Percentiles rank a stretch among this genome's conserved stretches.
phyloP scores from a whole-genome alignment of 2,329 filamentous ascomycete genomes.

The Botrytis porri region DNA sequence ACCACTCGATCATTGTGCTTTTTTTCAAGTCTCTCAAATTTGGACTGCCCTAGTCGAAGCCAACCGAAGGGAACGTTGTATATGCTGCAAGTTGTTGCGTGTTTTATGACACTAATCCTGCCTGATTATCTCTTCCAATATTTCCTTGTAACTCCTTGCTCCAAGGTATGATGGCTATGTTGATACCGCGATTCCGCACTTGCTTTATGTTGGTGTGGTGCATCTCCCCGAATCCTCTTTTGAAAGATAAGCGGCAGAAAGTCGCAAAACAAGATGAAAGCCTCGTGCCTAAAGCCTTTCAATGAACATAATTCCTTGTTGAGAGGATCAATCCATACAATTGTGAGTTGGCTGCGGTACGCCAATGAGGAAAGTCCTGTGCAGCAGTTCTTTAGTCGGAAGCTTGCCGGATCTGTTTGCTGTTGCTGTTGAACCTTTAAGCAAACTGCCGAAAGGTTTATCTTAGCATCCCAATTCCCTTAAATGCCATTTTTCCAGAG shows the following conservation, averaged over 20 bases:
- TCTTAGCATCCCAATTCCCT: neutral
- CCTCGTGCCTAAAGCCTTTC: neutral
- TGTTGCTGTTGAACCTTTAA: neutral
- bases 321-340: neutral
- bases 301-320: neutral
- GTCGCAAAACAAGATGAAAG: neutral
- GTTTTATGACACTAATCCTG: neutral
- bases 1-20: neutral
- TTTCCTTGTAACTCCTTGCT: too few relatives aligned
- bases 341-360: neutral
- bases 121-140: neutral
- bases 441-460: neutral
- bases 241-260: neutral
- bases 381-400: neutral
- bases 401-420: neutral
- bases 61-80: neutral
- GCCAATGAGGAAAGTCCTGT: neutral
- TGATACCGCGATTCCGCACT: too few relatives aligned
- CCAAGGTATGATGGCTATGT: neutral
- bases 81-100: neutral
- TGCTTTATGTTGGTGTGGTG: neutral
- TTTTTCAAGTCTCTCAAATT: neutral
- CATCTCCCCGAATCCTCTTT: neutral
- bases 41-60: neutral
- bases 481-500: neutral